Percentiles rank a stretch among this genome's conserved stretches.
phyloP scores from a whole-genome alignment of 306 rosid species.

The Vigna radiata region DNA sequence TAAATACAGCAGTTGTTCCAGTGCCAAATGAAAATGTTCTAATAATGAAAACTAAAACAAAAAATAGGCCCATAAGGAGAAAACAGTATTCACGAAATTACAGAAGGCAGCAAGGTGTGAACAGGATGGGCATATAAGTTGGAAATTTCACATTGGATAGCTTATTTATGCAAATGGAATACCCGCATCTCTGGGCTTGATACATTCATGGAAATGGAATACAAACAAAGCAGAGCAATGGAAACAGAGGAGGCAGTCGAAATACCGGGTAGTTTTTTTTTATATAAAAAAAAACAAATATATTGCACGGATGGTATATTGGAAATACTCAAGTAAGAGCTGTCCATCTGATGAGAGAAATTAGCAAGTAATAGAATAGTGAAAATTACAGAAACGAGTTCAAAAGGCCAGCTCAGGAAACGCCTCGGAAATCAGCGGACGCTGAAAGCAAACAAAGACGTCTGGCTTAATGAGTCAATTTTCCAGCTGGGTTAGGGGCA shows the following conservation, averaged over 20 bases:
- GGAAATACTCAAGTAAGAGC: conserved; percentile 34
- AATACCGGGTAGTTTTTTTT: background rate
- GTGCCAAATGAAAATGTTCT: conserved; percentile 18
- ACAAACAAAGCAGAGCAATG: conserved; percentile 26
- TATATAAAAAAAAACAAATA: background rate
- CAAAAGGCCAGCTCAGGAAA: conserved; percentile 35
- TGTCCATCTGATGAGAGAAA: conserved; percentile 28
- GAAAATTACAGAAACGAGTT: conserved; percentile 31
- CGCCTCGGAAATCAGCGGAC: conserved; percentile 31
- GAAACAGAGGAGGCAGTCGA: conserved; percentile 6
- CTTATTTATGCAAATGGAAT: conserved; percentile 29
- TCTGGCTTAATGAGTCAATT: conserved; percentile 38
- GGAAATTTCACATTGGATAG: conserved; percentile 28
- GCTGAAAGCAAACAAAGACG: conserved; percentile 42
- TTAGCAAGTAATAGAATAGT: conserved; percentile 1
- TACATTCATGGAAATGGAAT: conserved; percentile 5
- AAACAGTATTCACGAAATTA: conserved; percentile 38
- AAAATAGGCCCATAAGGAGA: conserved; percentile 8
- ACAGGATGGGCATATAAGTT: conserved; percentile 27
- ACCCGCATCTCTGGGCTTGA: conserved; percentile 4
- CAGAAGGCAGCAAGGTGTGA: conserved; percentile 40
- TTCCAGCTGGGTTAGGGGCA: conserved; percentile 42
- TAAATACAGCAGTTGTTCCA: conserved; percentile 17
- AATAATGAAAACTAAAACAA: conserved; percentile 8
- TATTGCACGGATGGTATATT: background rate